Conservation (phyloP, 1,284 basidiomycete species). For the Puccinia hordei region DNA sequence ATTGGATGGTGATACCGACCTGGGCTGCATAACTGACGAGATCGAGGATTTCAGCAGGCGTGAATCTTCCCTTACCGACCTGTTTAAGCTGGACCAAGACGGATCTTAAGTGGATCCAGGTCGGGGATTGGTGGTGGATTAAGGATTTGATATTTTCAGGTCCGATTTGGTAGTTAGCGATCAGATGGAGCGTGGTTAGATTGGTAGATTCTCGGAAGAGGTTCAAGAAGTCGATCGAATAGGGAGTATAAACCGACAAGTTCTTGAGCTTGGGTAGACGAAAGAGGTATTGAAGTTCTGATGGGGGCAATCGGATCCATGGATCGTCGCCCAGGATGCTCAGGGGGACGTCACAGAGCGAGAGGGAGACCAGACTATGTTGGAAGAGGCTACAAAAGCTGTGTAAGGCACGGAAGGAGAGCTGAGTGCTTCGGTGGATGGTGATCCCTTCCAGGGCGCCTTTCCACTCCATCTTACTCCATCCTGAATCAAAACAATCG, state of each 20-base stretch:
- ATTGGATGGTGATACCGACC: neutral
- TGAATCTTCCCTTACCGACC: neutral
- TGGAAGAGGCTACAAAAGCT: neutral
- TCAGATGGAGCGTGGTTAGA: neutral
- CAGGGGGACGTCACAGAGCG: neutral
- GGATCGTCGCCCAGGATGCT: neutral
- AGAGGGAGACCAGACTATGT: neutral
- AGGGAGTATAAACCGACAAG: neutral
- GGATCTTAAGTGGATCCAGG: neutral
- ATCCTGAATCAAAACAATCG: neutral
- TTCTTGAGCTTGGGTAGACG: neutral
- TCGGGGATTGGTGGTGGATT: neutral
- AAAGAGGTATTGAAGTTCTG: neutral
- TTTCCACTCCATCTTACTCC: conserved; percentile 14
- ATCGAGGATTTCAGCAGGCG: neutral
- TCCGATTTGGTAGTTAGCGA: neutral
- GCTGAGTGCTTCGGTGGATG: neutral
- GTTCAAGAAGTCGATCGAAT: neutral
- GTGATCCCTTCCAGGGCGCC: neutral
- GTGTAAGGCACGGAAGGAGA: neutral
- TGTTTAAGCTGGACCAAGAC: neutral
- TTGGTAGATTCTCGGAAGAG: neutral
- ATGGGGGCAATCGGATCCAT: neutral
- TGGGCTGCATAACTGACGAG: neutral
- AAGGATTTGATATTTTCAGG: neutral